These are phyloP conservation scores for Cryomyces minteri DNA, from an alignment of 495 filamentous ascomycete species.

Conservation along the genomic window DNA sequence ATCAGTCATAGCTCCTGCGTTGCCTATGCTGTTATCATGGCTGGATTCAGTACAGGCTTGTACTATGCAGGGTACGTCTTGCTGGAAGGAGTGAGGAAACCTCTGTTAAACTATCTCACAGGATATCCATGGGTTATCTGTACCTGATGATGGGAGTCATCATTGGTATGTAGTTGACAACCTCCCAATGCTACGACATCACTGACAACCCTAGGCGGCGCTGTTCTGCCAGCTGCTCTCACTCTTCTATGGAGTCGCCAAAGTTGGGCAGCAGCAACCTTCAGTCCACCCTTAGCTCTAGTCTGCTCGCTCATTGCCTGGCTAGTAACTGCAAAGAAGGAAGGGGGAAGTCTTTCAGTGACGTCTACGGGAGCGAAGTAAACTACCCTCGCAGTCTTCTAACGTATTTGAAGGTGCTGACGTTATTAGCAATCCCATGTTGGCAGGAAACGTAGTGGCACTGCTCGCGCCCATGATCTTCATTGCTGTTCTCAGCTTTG, in stretches of 20 bases:
- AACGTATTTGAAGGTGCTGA: too few species aligned
- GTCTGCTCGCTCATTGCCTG: conserved; percentile 64
- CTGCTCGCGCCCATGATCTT: conserved; percentile 66
- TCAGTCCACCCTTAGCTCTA: conserved; percentile 63
- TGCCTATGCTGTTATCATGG: conserved; percentile 66
- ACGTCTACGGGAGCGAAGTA: conserved; percentile 58
- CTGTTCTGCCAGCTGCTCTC: conserved; percentile 68
- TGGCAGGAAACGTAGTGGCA: conserved; percentile 70
- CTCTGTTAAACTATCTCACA: background rate
- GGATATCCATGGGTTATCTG: conserved; percentile 52
- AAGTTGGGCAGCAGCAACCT: conserved; percentile 59
- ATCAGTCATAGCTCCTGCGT: conserved; percentile 66
- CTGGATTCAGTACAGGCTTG: conserved; percentile 65
- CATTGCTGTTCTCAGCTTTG: conserved; percentile 58
- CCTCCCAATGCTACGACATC: background rate
- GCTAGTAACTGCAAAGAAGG: conserved; percentile 72
- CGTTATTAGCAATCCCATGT: conserved; percentile 48
- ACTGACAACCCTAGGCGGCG: conserved; percentile 17
- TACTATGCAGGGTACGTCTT: conserved; percentile 28
- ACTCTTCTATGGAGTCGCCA: conserved; percentile 70
- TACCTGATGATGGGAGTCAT: conserved; percentile 89
- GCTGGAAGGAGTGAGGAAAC: too few species aligned
- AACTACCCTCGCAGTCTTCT: conserved; percentile 5
- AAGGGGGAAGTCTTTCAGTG: conserved; percentile 58
- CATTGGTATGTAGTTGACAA: conserved; percentile 34